phyloP scores from a whole-genome alignment of 768 basidiomycete genomes.

The Termitomyces sp. region DNA sequence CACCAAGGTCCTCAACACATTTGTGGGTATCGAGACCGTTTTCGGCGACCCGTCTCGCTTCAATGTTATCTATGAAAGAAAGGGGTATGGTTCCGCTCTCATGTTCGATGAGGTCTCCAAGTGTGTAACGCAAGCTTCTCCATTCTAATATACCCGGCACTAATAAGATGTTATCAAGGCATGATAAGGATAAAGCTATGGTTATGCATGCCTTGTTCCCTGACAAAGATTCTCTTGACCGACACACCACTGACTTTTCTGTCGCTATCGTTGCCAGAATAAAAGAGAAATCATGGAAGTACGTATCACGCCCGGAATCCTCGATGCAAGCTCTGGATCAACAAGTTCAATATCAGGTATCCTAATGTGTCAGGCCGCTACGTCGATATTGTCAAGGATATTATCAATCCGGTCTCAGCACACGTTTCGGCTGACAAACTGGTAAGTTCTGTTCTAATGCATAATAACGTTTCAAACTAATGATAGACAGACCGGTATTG shows the following conservation, averaged over 20 bases:
- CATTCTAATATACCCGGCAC: neutral
- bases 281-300: slow-evolving; percentile 24
- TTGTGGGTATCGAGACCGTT: slow-evolving; percentile 28
- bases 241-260: slow-evolving; percentile 24
- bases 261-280: slow-evolving; percentile 22
- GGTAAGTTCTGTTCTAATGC: neutral
- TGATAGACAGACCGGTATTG: slow-evolving; percentile 26
- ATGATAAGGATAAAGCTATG: slow-evolving; percentile 23
- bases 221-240: slow-evolving; percentile 19
- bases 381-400: slow-evolving; percentile 3
- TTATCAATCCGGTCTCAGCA: neutral
- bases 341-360: neutral
- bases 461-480: neutral
- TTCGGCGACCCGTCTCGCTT: slow-evolving; percentile 29
- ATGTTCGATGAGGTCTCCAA: slow-evolving; percentile 29
- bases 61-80: slow-evolving; percentile 31
- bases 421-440: neutral
- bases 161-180: slow-evolving; percentile 13
- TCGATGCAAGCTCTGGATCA: neutral
- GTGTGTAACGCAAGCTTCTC: slow-evolving; percentile 14
- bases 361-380: neutral
- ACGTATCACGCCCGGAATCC: neutral
- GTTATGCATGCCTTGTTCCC: slow-evolving; percentile 29
- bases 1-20: slow-evolving; percentile 26
- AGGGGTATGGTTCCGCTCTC: slow-evolving; percentile 34